Base-by-base conservation (phyloP, 2,329 filamentous ascomycete genomes). In the Zalaria sp. region DNA sequence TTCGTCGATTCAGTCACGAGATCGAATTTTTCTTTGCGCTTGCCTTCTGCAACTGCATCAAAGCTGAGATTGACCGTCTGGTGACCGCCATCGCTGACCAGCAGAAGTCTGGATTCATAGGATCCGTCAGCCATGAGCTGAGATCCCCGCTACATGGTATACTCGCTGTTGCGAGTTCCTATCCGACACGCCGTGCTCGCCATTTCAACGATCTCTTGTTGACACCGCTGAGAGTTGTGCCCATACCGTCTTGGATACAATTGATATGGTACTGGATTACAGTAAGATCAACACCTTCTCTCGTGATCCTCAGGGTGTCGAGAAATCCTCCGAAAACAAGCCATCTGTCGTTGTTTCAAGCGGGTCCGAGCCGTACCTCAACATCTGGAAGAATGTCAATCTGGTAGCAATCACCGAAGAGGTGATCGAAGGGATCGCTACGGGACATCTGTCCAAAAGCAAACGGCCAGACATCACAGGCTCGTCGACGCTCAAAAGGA, bases 391-490 rank as follows among this genome's bases (percentile, higher is more conserved):
- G 6, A 39, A 49, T 25, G 42, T 64, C 1, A 65, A 70, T 45
- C 48, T 69, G 1, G 60, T 60, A 6, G 53, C 63, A 3, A 47
- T 73, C 7, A 62, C 68, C 1, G 72, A 74, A 52, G 71, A 75
- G 46, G 71, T 72, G 0, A 63, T 69, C 8, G 70, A 73, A 46
- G 70, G 69, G 3, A 68, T 72, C 3, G 69, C 66, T 43, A 57
- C 69, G 4, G 72, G 72, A 0, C 69, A 73, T 31, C 56, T 1
- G 64, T 65, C 50, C 58, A 53, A 40, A 49, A 53, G 27, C 48
- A 51, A 47, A 5, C 29, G 29, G 29, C 28, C 38, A 7, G 42
- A 42, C 5, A 35, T 38, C 10, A 35, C 36, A n/a, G 9, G 38
- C 5, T 35, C 28, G 5, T 27, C 25, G 8, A 32, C 7, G 7